Percentiles rank a stretch among this genome's conserved stretches.
Conservation (phyloP, 2,329 filamentous ascomycete species). For the Fusarium sp. region DNA sequence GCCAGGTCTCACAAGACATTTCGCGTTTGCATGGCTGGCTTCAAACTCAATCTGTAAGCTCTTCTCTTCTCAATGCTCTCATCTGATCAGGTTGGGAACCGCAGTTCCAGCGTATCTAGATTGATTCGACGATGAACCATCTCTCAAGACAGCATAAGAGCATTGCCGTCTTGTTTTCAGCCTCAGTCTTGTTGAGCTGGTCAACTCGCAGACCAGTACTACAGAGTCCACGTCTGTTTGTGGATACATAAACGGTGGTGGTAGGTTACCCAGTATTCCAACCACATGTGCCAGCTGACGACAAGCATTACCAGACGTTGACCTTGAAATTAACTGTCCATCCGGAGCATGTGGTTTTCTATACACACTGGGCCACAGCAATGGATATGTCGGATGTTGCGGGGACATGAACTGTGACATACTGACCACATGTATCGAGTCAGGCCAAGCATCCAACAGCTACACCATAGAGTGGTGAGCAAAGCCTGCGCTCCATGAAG, state of each 20-base stretch:
- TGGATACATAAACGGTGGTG: conserved; percentile 12
- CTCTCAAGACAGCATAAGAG: background rate
- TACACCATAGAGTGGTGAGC: conserved; percentile 16
- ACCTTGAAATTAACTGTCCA: background rate
- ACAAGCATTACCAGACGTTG: background rate
- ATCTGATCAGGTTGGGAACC: background rate
- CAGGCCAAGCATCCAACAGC: conserved; percentile 3
- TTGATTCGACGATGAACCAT: background rate
- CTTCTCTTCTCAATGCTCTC: background rate
- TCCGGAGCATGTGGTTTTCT: conserved; percentile 11
- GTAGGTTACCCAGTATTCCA: background rate
- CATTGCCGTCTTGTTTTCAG: background rate
- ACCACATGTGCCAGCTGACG: background rate
- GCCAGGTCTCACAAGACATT: no score
- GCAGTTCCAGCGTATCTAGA: background rate
- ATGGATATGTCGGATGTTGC: conserved; percentile 21
- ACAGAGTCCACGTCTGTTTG: background rate
- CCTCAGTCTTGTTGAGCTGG: background rate
- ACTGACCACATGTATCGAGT: conserved; percentile 24
- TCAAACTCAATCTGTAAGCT: background rate
- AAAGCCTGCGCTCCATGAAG: background rate
- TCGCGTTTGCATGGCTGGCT: background rate
- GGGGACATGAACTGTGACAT: conserved; percentile 8
- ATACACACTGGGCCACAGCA: background rate
- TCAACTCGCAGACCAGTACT: background rate